These are phyloP conservation scores for Beauveria pseudobassiana DNA, from an alignment of 2,329 filamentous ascomycete genomes.

Conservation along the genomic window DNA sequence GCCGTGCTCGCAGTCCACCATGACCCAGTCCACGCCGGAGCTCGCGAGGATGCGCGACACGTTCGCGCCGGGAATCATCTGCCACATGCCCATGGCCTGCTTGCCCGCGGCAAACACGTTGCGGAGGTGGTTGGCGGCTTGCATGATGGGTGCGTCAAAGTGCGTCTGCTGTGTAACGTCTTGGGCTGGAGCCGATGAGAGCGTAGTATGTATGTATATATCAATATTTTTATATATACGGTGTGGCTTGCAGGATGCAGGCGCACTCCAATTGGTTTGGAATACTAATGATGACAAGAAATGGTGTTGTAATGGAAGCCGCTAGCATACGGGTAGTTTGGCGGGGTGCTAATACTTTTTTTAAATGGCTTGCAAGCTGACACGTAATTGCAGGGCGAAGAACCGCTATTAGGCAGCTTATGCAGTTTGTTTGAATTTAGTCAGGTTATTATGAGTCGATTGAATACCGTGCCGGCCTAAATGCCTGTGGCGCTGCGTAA, in stretches of 20 bases:
- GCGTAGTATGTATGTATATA: too few relatives aligned
- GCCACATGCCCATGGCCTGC: conserved; percentile 52
- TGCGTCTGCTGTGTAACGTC: background rate
- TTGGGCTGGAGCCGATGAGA: background rate
- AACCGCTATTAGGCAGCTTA: background rate
- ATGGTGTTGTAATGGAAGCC: background rate
- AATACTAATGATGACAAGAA: background rate
- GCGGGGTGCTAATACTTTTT: background rate
- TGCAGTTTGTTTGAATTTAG: background rate
- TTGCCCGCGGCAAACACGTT: conserved; percentile 40
- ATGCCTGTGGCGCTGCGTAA: background rate
- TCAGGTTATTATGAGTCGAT: too few relatives aligned
- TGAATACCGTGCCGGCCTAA: background rate
- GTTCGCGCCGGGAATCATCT: conserved; percentile 55
- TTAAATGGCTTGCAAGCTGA: background rate
- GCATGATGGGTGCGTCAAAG: conserved; percentile 24
- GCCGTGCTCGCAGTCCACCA: conserved; percentile 50
- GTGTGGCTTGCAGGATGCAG: background rate
- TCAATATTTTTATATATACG: background rate
- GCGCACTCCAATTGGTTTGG: background rate
- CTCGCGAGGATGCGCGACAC: conserved; percentile 53
- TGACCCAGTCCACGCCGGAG: conserved; percentile 58
- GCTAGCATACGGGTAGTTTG: background rate
- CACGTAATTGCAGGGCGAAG: background rate
- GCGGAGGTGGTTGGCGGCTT: conserved; percentile 40